phyloP scores from a whole-genome alignment of 1,284 basidiomycete species.

The Puccinia triticina region DNA sequence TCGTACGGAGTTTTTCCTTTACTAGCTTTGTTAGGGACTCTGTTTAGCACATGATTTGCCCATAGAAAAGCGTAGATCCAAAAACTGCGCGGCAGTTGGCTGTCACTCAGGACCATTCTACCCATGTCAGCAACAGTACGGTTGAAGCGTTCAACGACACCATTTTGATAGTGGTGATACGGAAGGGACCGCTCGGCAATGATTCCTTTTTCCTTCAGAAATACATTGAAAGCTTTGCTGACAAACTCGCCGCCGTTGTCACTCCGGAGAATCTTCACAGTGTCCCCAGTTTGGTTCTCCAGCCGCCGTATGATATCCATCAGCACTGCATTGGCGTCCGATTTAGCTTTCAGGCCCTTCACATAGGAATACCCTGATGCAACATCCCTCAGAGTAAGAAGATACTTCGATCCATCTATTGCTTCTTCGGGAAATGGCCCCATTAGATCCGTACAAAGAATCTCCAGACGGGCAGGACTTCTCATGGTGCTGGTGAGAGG shows the following conservation, averaged over 20 bases:
- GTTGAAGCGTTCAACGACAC: background rate
- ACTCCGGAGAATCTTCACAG: background rate
- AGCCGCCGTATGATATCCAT: background rate
- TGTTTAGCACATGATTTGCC: background rate
- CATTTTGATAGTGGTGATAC: constrained; percentile 4
- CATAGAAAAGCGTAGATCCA: background rate
- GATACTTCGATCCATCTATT: background rate
- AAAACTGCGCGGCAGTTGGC: background rate
- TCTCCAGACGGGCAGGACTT: background rate
- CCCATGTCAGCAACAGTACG: background rate
- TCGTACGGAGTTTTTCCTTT: background rate
- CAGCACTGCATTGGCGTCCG: background rate
- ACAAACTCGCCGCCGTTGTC: background rate
- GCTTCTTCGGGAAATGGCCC: too few relatives aligned
- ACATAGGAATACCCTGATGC: background rate
- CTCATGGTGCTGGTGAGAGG: background rate
- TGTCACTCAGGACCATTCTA: background rate
- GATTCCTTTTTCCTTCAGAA: background rate
- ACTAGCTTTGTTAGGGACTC: background rate
- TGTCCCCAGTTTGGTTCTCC: background rate
- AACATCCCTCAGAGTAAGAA: background rate
- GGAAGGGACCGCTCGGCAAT: background rate
- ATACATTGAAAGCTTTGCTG: background rate
- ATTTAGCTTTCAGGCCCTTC: background rate
- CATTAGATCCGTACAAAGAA: too few relatives aligned